Evolutionary conservation across 2,329 filamentous ascomycete species (phyloP).

Genomic region (Pseudopithomyces maydicus): DNA sequence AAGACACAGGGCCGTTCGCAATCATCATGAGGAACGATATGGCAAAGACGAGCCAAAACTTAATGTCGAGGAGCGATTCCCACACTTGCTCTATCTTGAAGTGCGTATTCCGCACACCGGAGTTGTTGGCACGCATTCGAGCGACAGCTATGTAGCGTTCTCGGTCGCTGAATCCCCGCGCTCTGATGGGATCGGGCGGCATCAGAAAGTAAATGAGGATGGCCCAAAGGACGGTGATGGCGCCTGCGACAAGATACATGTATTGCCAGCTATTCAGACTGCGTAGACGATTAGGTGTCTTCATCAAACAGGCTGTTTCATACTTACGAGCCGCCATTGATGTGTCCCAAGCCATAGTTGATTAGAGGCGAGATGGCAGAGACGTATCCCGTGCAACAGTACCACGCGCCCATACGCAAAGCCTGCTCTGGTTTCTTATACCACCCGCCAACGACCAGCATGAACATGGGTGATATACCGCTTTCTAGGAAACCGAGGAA

Average conservation of each 20-base stretch:
- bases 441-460: conserved; percentile 62
- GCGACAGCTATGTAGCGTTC: conserved; percentile 63
- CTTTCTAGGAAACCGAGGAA: conserved; percentile 61
- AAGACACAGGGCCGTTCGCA: conserved; percentile 33
- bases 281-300: neutral
- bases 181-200: conserved; percentile 49
- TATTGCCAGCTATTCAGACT: conserved; percentile 32
- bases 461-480: conserved; percentile 59
- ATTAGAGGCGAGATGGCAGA: conserved; percentile 32
- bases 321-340: conserved; percentile 16
- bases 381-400: conserved; percentile 57
- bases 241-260: conserved; percentile 39
- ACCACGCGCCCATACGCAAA: conserved; percentile 67
- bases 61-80: conserved; percentile 60
- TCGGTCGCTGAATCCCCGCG: conserved; percentile 40
- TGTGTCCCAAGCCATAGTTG: conserved; percentile 40
- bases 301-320: too few relatives aligned
- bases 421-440: conserved; percentile 65
- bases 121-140: conserved; percentile 73
- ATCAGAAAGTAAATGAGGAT: conserved; percentile 45
- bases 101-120: conserved; percentile 71
- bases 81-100: conserved; percentile 69
- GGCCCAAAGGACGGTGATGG: conserved; percentile 31
- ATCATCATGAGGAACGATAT: conserved; percentile 39
- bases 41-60: conserved; percentile 55